These are phyloP conservation scores for Phyllosticta citribraziliensis DNA, from an alignment of 2,329 filamentous ascomycete genomes.

Conservation along the genomic window DNA sequence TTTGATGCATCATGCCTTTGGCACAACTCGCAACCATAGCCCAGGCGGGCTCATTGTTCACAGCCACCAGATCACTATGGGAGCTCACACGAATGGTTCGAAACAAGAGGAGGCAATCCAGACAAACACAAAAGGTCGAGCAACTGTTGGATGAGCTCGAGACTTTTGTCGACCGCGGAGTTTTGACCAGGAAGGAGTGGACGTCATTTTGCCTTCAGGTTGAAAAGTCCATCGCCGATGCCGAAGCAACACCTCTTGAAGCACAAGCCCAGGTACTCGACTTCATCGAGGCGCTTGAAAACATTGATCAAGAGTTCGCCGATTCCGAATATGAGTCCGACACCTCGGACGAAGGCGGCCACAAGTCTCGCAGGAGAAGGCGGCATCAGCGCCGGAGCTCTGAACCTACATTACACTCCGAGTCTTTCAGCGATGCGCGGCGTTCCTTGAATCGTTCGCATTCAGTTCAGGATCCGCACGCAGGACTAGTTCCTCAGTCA, in stretches of 20 bases:
- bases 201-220: constrained; percentile 4
- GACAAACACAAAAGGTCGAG: constrained; percentile 3
- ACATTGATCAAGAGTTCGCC: not conserved
- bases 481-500: not conserved
- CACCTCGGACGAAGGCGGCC: not conserved
- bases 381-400: constrained; percentile 2
- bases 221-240: constrained; percentile 1
- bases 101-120: constrained; percentile 3
- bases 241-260: constrained; percentile 3
- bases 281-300: constrained; percentile 6
- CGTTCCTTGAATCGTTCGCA: not conserved
- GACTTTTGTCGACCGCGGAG: constrained; percentile 2
- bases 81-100: constrained; percentile 7
- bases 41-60: constrained; percentile 4
- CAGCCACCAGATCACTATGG: constrained; percentile 6
- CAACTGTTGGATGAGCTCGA: constrained; percentile 7
- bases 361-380: not conserved
- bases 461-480: not conserved
- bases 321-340: not conserved
- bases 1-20: not conserved
- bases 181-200: constrained; percentile 8
- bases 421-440: not conserved
- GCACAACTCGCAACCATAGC: constrained; percentile 5
- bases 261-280: constrained; percentile 8
- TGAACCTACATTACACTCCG: not conserved